Evolutionary conservation across 208 protist species (phyloP), one percentile per base, ranked within the genome.

Genomic region (Strigomonas culicis): DNA sequence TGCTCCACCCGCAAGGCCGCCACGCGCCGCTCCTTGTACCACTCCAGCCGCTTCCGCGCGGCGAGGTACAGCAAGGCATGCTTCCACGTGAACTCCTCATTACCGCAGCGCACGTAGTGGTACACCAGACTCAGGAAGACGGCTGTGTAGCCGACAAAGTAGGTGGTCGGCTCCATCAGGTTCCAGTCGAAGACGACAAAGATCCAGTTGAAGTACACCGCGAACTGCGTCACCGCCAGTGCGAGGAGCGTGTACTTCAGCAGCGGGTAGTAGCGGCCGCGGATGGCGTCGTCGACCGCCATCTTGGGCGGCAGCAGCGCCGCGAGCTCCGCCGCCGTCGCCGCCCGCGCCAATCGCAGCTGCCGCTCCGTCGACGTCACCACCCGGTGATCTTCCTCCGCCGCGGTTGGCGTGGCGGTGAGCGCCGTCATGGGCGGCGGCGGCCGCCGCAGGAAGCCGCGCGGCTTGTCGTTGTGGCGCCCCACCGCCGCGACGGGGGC

Each of bases 121-220:
- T 86, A 92, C 8, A 90, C 77, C 30, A 92, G 41, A 39, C 77
- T 75, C 24, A 43, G 52, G 55, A 80, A 89, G 21, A 90, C 78
- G 27, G 67, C 73, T 0, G 84, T 86, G 72, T 93, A 88, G 28
- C 68, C 77, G 21, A 95, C 13, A 52, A 95, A 95, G 69, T 88
- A 95, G 11, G 89, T 95, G 25, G 83, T 87, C 15, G 89, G 89
- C 60, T 95, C 89, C 15, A 93, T 78, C 49, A 92, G 51, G 65
- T 93, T 92, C 89, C 89, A 95, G 53, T 95, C 89, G 56, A 95
- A 95, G 11, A 92, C 76, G 27, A 95, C 65, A 55, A 95, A 95
- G 34, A 93, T 83, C 85, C 85, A 92, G 66, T 84, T 80, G 62
- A 92, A 88, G 59, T 88, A 79, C 24, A 95, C 71, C 4, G 74